Conservation (phyloP, 2,329 filamentous ascomycete species). For the Ampelomyces quisqualis region DNA sequence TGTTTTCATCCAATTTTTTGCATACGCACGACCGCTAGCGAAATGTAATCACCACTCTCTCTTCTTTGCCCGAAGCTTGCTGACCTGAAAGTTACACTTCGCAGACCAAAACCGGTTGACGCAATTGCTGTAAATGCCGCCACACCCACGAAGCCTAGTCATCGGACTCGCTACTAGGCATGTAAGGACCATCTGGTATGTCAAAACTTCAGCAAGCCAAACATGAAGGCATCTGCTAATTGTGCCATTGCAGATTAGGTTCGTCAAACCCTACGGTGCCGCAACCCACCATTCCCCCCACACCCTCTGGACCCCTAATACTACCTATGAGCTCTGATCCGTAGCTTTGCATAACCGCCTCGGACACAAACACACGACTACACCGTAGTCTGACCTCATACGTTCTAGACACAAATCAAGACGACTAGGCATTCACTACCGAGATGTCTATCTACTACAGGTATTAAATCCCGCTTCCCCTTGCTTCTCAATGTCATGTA, state of each 20-base stretch:
- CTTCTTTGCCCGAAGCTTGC: slow-evolving; percentile 10
- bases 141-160: slow-evolving; percentile 1
- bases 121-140: background rate
- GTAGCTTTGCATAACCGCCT: slow-evolving; percentile 1
- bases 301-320: background rate
- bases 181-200: slow-evolving; percentile 4
- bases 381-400: too few relatives aligned
- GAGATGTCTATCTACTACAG: too few relatives aligned
- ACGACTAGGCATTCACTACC: too few relatives aligned
- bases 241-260: slow-evolving; percentile 1
- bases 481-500: background rate
- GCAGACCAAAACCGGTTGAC: slow-evolving; percentile 2
- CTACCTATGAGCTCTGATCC: slow-evolving; percentile 6
- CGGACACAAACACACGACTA: too few relatives aligned
- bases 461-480: background rate
- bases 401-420: too few relatives aligned
- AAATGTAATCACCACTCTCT: slow-evolving; percentile 34
- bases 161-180: slow-evolving; percentile 19
- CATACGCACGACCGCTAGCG: slow-evolving; percentile 25
- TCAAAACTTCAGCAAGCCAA: background rate
- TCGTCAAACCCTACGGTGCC: slow-evolving; percentile 3
- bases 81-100: slow-evolving; percentile 9
- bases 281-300: background rate
- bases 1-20: slow-evolving; percentile 18
- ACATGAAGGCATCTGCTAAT: background rate